These are phyloP conservation scores for Xylaria sp. DNA, from an alignment of 2,329 filamentous ascomycete species.

Conservation along the genomic window DNA sequence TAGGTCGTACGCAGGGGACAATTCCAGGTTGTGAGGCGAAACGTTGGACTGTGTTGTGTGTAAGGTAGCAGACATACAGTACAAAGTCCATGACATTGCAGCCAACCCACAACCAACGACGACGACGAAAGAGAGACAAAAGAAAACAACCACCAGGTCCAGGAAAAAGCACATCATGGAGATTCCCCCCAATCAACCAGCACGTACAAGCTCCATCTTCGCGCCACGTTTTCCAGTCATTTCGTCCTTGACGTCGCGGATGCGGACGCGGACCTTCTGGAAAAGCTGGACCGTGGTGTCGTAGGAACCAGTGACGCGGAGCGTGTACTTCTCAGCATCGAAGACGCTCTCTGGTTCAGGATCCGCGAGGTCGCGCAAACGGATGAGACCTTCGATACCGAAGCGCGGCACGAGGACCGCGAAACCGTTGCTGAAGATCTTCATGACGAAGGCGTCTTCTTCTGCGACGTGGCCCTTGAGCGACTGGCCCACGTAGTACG, in stretches of 20 bases:
- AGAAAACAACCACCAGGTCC: not conserved
- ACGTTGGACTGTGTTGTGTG: too few species aligned
- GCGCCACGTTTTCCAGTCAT: constrained; percentile 92
- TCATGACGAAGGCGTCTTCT: constrained; percentile 94
- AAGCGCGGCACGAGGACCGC: constrained; percentile 95
- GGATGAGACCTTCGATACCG: constrained; percentile 87
- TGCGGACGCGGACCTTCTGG: constrained; percentile 81
- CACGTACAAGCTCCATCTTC: constrained; percentile 60
- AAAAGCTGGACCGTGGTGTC: constrained; percentile 72
- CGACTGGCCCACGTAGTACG: constrained; percentile 97
- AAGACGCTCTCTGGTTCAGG: constrained; percentile 75
- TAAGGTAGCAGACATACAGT: too few species aligned
- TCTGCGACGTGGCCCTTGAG: constrained; percentile 71
- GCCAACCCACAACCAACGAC: not conserved
- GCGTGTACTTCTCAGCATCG: constrained; percentile 77
- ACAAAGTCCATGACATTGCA: not conserved
- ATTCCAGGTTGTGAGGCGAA: too few species aligned
- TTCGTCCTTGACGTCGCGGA: constrained; percentile 90
- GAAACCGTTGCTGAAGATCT: constrained; percentile 94
- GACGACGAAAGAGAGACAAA: not conserved
- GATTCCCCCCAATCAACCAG: constrained; percentile 8
- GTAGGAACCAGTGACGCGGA: constrained; percentile 55
- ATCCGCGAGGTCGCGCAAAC: constrained; percentile 74
- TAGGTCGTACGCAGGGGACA: not conserved
- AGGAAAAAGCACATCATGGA: not conserved